Percentiles rank a stretch among this genome's conserved stretches.
These are phyloP conservation scores for Erythrobasidium yunnanense DNA, from an alignment of 768 basidiomycete species.

Conservation along the genomic window DNA sequence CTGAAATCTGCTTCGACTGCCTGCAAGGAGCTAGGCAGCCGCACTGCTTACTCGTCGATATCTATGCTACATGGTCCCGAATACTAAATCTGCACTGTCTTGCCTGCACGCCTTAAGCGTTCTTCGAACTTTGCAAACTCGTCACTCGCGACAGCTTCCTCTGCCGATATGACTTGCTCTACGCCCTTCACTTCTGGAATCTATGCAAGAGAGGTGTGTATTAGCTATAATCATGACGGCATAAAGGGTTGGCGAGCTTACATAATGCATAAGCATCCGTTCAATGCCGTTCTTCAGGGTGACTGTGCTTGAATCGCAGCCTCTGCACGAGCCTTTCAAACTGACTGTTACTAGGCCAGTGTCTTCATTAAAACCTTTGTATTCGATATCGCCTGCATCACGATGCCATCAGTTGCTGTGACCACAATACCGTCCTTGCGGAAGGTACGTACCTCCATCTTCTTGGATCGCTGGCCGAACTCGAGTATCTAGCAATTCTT, in stretches of 20 bases:
- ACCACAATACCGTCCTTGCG: background rate
- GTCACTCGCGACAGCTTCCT: slow-evolving; percentile 71
- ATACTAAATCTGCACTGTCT: slow-evolving; percentile 36
- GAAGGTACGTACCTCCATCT: slow-evolving; percentile 60
- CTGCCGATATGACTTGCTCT: slow-evolving; percentile 78
- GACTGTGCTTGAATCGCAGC: slow-evolving; percentile 84
- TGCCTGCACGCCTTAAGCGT: slow-evolving; percentile 32
- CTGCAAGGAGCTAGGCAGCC: too few species aligned
- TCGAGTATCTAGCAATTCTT: slow-evolving; percentile 86
- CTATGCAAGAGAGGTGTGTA: background rate
- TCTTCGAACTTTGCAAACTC: slow-evolving; percentile 70
- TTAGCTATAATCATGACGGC: background rate
- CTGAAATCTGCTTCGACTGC: too few species aligned
- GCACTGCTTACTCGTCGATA: too few species aligned
- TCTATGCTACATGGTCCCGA: too few species aligned
- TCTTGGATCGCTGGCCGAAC: slow-evolving; percentile 97
- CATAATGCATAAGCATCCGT: slow-evolving; percentile 98
- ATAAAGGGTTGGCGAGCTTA: slow-evolving; percentile 41
- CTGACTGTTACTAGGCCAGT: slow-evolving; percentile 70
- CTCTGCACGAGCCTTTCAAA: slow-evolving; percentile 93
- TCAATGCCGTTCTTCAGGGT: slow-evolving; percentile 96
- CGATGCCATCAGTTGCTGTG: background rate
- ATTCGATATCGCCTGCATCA: slow-evolving; percentile 64
- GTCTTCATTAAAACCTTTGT: slow-evolving; percentile 73
- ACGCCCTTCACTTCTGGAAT: slow-evolving; percentile 68